Base-by-base conservation (phyloP, 805 yeast genomes). In the Candida chilensis region DNA sequence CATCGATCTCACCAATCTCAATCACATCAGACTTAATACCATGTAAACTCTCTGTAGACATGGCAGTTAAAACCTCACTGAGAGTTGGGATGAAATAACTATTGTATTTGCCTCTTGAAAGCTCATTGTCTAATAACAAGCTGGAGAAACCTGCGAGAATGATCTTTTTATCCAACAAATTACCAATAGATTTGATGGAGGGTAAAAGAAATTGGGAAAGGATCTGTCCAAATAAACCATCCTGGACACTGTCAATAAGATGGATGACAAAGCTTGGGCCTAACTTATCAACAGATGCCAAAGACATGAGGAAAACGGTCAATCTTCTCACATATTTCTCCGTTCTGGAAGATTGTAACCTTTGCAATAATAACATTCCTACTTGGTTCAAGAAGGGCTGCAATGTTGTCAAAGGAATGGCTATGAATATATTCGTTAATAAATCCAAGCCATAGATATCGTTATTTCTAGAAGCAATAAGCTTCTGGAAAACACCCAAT, bases 401-500 rank as follows among this genome's bases (percentile, higher is more conserved):
- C 28, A 88, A 50, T 4, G 50, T 38, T 1, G 47, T 48, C 26
- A 74, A 42, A 5, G 84, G 77, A 27, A 86, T 56, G 35, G 66
- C 54, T 26, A 73, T 45, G 26, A 90, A 52, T 29, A 92, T 77
- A 3, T 68, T 59, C 48, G 83, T 88, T 27, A 92, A 56, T 26
- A 92, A 59, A 33, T 92, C 97, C 52, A 92, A 81, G 2, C 96
- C 97, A 44, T 74, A 69, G 22, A 57, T 57, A 44, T 92, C 97
- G 44, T 86, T 80, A 11, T 75, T 68, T 40, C 80, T 82, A 0
- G 96, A 85, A 1, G 96, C 76, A 30, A 92, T 74, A 40, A 92
- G 63, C 51, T 88, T 86, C 58, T 94, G 98, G 64, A 85, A 94
- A n/a, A 92, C 95, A 24, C 99, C 99, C 24, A 92, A 61, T 18